Conservation (phyloP, 345 rosid genomes). For the Salix arbutifolia region DNA sequence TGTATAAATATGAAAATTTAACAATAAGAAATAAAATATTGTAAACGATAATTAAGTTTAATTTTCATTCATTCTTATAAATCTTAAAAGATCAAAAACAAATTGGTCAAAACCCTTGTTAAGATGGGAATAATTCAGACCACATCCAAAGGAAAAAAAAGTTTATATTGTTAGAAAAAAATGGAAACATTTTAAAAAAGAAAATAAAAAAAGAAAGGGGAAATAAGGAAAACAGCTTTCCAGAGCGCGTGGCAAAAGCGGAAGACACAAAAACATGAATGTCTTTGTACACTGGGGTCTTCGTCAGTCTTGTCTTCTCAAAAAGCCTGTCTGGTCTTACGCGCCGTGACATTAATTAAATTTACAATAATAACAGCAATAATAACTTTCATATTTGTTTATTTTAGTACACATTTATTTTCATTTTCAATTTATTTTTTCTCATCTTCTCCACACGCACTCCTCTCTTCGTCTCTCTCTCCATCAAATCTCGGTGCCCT, state of each 20-base stretch:
- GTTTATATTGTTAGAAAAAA: not conserved
- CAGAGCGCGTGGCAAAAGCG: slow-evolving; percentile 31
- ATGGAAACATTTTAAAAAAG: not conserved
- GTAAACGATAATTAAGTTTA: too few relatives aligned
- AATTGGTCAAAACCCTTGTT: too few relatives aligned
- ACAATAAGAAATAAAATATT: too few relatives aligned
- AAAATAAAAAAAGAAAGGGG: not conserved
- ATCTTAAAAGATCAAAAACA: too few relatives aligned
- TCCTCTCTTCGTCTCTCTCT: slow-evolving; percentile 13
- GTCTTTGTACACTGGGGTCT: slow-evolving; percentile 20
- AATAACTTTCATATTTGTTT: not conserved
- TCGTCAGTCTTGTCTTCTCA: not conserved
- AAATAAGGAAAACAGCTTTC: not conserved
- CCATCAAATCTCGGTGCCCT: slow-evolving; percentile 27
- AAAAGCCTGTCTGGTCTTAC: not conserved
- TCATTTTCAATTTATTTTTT: not conserved
- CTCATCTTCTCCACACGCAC: slow-evolving; percentile 11
- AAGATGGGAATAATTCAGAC: too few relatives aligned
- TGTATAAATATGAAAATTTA: too few relatives aligned
- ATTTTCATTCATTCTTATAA: too few relatives aligned
- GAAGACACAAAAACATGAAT: slow-evolving; percentile 28
- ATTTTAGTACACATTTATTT: not conserved
- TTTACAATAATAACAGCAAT: not conserved
- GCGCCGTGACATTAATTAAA: slow-evolving; percentile 1
- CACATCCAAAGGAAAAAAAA: too few relatives aligned